Evolutionary conservation across 768 basidiomycete species (phyloP), one percentile per base, ranked within the genome.

Genomic region (Phlebiopsis flavidoalba): DNA sequence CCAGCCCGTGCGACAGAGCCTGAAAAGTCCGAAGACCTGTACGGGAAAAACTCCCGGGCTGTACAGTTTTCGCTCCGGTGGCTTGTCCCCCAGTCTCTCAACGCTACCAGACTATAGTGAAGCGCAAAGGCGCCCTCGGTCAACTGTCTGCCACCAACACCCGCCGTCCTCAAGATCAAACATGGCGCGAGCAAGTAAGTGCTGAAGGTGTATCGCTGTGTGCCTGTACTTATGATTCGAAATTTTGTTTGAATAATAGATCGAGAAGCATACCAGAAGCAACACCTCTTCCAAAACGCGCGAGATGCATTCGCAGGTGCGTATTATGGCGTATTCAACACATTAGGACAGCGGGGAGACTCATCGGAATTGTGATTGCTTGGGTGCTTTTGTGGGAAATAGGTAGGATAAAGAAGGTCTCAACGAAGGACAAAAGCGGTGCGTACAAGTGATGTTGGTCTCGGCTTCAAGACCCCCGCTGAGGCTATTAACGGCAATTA

Each of bases 381-480:
- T 40, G 46, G 48, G 54, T 17, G 15, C 33, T 49, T 46, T 21
- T 62, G 57, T 56, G 46, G 50, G 51, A 14, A 43, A 35, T 52
- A 92, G 94, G 81, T 71, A 87, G 88, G n/a, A n/a, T n/a, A 68
- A 93, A 93, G 83, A 96, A 96, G 82, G 81, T 95, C 67, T 83
- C 88, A 55, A 93, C 94, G 67, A 97, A 89, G 84, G 90, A 93
- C 66, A 97, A n/a, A n/a, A 89, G 85, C 83, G 97, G 75, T 99
- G 97, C n/a, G 96, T 97, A 91, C 81, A 98, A 98, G 86, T n/a
- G 94, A 98, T 78, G 91, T 97, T 71, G 95, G 95, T 70, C 81
- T 98, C 61, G 93, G 93, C 50, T 97, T 92, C 81, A 95, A 98
- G 85, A 98, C 95, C 31, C 97, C 97, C 51, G 70, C 87, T 65